Evolutionary conservation across 2,329 filamentous ascomycete genomes (phyloP), one percentile per base, ranked within the genome.

Genomic region (Colletotrichum caudatum): DNA sequence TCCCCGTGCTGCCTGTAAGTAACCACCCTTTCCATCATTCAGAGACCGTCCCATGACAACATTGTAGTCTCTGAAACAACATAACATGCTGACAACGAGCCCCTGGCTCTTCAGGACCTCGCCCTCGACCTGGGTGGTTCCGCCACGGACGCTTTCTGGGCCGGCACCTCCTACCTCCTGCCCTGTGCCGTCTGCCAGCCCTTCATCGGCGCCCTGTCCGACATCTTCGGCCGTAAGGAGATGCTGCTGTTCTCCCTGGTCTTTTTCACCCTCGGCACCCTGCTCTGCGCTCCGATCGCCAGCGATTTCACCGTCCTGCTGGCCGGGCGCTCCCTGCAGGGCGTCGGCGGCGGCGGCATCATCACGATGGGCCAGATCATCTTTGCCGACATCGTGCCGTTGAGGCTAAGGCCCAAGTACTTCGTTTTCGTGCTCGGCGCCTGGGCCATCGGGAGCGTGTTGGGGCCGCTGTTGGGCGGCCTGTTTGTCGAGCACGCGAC

Each of bases 1-100:
- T 85, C 8, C 79, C 84, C 9, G 78, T 82, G 0, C 73, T 87
- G 48, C 82, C 85, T 18, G 83, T 84, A 77, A 2, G 71, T 53
- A 1, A 11, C 23, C 33, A 20, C 16, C 23, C 1, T 20, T 44
- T 3, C 35, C 46, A 51, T 33, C 7, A 20, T 18, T 29, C 23
- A 20, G 7, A 41, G 16, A 2, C 14, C 2, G 44, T 29, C 7
- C 6, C 16, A 20, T 14, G 2, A 44, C 1, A 44, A 2, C 41
- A 20, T 6, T 6, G 39, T 2, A 14, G 14, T 41, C 41, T 44
- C 16, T 18, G 2, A 46, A 9, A 46, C 2, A 53, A 4, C 11
- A 35, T 37, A 39, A 44, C 5, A 12, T 16, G 14, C 9, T 37
- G 50, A 26, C 14, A 20, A 2, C 23, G 16, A 39, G 14, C 20